phyloP scores from a whole-genome alignment of 495 filamentous ascomycete genomes.

The Aspergillus coremiiformis region DNA sequence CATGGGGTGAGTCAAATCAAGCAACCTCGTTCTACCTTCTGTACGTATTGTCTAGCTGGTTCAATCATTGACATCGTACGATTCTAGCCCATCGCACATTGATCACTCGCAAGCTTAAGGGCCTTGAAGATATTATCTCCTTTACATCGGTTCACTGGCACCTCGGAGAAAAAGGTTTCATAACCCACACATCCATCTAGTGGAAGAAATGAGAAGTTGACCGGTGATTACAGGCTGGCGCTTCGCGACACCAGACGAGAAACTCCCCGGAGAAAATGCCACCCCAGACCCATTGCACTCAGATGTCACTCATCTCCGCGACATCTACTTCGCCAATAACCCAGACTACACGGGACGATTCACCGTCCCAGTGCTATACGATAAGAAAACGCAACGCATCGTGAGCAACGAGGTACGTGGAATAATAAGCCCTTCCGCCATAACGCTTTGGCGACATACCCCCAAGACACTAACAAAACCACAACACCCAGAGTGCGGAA shows the following conservation, averaged over 20 bases:
- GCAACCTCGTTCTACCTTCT: not conserved
- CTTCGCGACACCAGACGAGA: conserved; percentile 59
- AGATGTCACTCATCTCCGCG: conserved; percentile 48
- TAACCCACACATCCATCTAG: not conserved
- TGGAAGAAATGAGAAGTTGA: not conserved
- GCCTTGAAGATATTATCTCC: conserved; percentile 57
- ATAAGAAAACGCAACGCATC: conserved; percentile 51
- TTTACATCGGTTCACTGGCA: conserved; percentile 66
- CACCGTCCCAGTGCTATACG: conserved; percentile 57
- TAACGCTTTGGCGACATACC: no score
- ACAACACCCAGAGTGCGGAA: conserved; percentile 36
- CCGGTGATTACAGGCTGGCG: conserved; percentile 57
- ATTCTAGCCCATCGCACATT: conserved; percentile 55
- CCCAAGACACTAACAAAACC: no score
- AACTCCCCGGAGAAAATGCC: conserved; percentile 50
- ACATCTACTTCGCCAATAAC: conserved; percentile 55
- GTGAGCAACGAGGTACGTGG: conserved; percentile 48
- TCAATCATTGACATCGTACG: not conserved
- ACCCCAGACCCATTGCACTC: conserved; percentile 46
- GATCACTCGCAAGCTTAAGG: conserved; percentile 60
- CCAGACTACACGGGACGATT: conserved; percentile 53
- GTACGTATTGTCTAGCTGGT: not conserved
- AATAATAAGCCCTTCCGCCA: no score
- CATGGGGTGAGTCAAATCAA: conserved; percentile 48
- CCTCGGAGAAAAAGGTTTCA: conserved; percentile 50